Evolutionary conservation across 352 stramenopile species (phyloP), one percentile per base, ranked within the genome.

Genomic region (Thalassiosira livingstoniorum): DNA sequence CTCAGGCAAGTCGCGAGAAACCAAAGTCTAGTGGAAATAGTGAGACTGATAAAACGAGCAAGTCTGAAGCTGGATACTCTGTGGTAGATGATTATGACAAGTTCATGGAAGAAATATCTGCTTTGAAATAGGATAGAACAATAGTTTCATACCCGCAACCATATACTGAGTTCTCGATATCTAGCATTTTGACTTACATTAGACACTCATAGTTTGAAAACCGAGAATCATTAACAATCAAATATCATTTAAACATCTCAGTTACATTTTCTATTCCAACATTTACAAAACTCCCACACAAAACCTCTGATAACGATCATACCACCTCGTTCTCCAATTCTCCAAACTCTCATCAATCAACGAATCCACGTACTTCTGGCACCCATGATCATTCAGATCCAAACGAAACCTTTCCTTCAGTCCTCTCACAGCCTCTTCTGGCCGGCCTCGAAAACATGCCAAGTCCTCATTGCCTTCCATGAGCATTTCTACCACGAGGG

Each of bases 261-360:
- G n/a, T n/a, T n/a, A n/a, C n/a, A n/a, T n/a, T n/a, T n/a, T n/a
- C n/a, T n/a, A n/a, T n/a, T n/a, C n/a, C n/a, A n/a, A n/a, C n/a
- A n/a, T n/a, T 71, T 88, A 94, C 67, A 93, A 76, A 0, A 94
- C 90, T 54, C 90, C 90, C 25, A 94, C 90, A 86, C 89, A 94
- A 75, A 92, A 93, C 51, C 86, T 74, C 65, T 94, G 90, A 82
- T 98, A 98, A 80, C 96, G 94, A 86, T 98, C 96, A 90, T 99
- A 99, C 94, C 96, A 98, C 53, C 96, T 93, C 15, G 97, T 99
- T 51, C 96, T 94, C 97, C 96, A 98, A 90, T 99, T 98, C 87
- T 98, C 96, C 18, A 98, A 86, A 85, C 96, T 98, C 64, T 97
- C 93, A 82, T 98, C 96, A 71, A 99, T 97, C 27, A 99, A 91